These are phyloP conservation scores for Schwanniomyces yamadae DNA, from an alignment of 805 yeast genomes.

Conservation along the genomic window DNA sequence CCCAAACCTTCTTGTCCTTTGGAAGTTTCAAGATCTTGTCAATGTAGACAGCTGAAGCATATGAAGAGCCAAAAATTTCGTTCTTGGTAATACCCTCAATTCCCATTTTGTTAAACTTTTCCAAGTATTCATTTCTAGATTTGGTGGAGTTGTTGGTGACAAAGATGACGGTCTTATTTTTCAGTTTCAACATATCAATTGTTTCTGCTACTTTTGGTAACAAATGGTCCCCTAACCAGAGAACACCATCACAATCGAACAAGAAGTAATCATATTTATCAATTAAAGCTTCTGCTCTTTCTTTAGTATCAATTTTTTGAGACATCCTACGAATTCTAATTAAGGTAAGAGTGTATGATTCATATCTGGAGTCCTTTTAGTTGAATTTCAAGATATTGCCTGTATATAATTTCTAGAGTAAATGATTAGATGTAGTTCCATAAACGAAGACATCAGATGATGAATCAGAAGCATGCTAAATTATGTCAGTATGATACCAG, in stretches of 20 bases:
- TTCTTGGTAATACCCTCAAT: constrained; percentile 51
- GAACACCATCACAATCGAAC: constrained; percentile 96
- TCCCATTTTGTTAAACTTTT: constrained; percentile 63
- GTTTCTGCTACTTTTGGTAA: constrained; percentile 82
- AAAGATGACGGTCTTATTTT: constrained; percentile 71
- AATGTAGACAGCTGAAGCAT: constrained; percentile 85
- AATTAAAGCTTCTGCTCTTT: constrained; percentile 54
- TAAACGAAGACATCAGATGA: too few species aligned
- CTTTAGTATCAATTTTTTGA: constrained; percentile 45
- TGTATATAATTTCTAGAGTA: too few species aligned
- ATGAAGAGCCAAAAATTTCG: constrained; percentile 89
- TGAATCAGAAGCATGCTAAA: too few species aligned
- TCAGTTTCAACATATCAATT: constrained; percentile 51
- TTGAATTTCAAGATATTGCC: too few species aligned
- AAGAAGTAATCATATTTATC: constrained; percentile 77
- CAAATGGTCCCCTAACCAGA: constrained; percentile 86
- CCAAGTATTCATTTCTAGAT: constrained; percentile 72
- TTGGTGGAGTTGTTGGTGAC: constrained; percentile 97
- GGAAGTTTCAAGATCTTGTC: constrained; percentile 73
- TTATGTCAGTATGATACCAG: too few species aligned
- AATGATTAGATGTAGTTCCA: too few species aligned
- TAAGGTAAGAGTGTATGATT: too few species aligned
- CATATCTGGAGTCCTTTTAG: too few species aligned
- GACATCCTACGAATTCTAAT: constrained; percentile 42
- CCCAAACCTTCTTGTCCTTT: constrained; percentile 78